Conservation (phyloP, 768 basidiomycete genomes). For the Boletus barrowsii region DNA sequence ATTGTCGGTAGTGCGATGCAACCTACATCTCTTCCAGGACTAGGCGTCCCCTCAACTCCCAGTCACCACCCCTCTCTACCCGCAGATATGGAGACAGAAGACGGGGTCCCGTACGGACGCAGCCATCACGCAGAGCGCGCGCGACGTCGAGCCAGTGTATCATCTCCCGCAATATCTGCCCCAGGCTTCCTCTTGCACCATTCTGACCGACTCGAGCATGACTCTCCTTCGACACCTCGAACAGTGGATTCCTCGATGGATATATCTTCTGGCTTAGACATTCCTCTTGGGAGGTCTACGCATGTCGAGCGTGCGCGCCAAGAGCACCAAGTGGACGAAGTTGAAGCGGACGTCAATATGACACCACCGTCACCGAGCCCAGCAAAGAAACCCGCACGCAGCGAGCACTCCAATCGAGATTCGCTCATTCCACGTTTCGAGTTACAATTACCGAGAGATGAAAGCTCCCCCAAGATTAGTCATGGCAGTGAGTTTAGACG, state of each 20-base stretch:
- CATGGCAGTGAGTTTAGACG: constrained; percentile 14
- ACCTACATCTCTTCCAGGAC: constrained; percentile 19
- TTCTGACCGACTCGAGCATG: constrained; percentile 13
- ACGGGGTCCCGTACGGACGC: constrained; percentile 61
- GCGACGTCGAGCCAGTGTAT: constrained; percentile 30
- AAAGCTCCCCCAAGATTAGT: constrained; percentile 22
- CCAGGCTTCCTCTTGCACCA: constrained; percentile 38
- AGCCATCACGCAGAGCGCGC: constrained; percentile 59
- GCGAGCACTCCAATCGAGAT: constrained; percentile 25
- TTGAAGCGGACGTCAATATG: constrained; percentile 41
- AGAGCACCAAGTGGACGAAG: constrained; percentile 25
- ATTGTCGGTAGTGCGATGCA: constrained; percentile 69
- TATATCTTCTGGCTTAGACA: constrained; percentile 6
- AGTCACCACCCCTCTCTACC: constrained; percentile 44
- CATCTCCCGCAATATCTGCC: constrained; percentile 28
- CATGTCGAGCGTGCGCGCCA: constrained; percentile 36
- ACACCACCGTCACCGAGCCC: constrained; percentile 52
- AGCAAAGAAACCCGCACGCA: constrained; percentile 24
- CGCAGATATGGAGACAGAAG: constrained; percentile 56
- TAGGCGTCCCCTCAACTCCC: constrained; percentile 30
- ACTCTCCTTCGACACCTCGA: constrained; percentile 22
- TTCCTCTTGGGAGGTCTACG: constrained; percentile 38
- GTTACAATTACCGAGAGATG: constrained; percentile 12
- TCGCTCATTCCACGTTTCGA: constrained; percentile 37
- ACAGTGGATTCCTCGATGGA: constrained; percentile 24